phyloP scores from a whole-genome alignment of 352 stramenopile genomes.

The Bremia lactucae region DNA sequence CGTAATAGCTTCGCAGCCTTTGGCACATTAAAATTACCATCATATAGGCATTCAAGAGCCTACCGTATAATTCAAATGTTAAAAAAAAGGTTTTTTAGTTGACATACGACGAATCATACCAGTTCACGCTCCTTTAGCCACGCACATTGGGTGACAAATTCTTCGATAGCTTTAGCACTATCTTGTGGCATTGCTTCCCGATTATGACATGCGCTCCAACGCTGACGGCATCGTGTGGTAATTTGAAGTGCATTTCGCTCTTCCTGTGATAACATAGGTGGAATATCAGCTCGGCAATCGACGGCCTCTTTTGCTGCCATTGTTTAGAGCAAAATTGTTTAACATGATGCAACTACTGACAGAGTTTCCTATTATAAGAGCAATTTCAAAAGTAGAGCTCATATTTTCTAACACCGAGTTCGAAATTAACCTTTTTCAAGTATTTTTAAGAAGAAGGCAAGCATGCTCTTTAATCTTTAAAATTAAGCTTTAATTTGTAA shows the following conservation, averaged over 20 bases:
- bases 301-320: conserved; percentile 17
- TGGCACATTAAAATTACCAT: conserved; percentile 37
- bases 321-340: no score
- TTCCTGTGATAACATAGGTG: conserved; percentile 25
- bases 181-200: conserved; percentile 10
- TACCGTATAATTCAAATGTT: conserved; percentile 5
- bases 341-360: no score
- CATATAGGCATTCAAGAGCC: conserved; percentile 52
- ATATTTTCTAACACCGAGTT: no score
- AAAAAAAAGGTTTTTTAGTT: not conserved
- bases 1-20: conserved; percentile 32
- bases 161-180: conserved; percentile 26
- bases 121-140: conserved; percentile 41
- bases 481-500: no score
- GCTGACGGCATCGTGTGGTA: conserved; percentile 22
- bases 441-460: no score
- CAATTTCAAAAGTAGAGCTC: no score
- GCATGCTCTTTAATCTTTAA: no score
- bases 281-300: conserved; percentile 45
- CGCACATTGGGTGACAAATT: conserved; percentile 40
- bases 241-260: conserved; percentile 13
- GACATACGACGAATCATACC: not conserved
- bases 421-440: no score
- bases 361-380: no score
- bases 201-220: conserved; percentile 23